Evolutionary conservation across 139 green algal species (phyloP).

Genomic region (Tetraselmis striata): DNA sequence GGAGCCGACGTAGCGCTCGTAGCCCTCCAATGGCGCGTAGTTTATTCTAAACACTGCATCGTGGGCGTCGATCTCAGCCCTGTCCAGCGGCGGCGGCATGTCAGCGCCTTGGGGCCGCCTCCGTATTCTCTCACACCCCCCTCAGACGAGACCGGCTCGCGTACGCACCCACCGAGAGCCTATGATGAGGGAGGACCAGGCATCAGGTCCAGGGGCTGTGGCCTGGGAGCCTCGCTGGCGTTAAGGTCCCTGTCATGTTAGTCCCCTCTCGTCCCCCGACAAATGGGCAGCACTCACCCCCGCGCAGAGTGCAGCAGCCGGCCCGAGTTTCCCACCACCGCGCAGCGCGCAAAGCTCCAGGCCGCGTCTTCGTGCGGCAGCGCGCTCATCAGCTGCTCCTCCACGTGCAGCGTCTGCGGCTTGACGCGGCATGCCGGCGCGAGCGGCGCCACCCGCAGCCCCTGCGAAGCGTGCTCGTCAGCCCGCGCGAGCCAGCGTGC

Average conservation of each 20-base stretch:
- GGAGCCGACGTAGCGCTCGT: slow-evolving; percentile 14
- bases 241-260: too few species aligned
- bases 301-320: slow-evolving; percentile 1
- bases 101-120: too few species aligned
- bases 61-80: slow-evolving; percentile 22
- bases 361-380: neutral
- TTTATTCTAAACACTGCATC: slow-evolving; percentile 31
- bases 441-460: neutral
- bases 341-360: slow-evolving; percentile 21
- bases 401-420: neutral
- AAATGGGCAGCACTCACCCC: too few species aligned
- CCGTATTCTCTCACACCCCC: too few species aligned
- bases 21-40: slow-evolving; percentile 22
- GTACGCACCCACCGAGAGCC: too few species aligned
- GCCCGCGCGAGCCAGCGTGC: neutral
- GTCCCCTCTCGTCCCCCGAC: too few species aligned
- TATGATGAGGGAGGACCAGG: too few species aligned
- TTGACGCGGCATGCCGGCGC: neutral
- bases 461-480: neutral
- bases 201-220: too few species aligned
- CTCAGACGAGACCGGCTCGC: too few species aligned
- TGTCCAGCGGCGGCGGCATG: neutral
- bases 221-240: too few species aligned
- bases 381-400: slow-evolving; percentile 1
- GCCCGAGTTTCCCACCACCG: slow-evolving; percentile 38